Conservation (phyloP, 768 basidiomycete species). For the Hericium coralloides region DNA sequence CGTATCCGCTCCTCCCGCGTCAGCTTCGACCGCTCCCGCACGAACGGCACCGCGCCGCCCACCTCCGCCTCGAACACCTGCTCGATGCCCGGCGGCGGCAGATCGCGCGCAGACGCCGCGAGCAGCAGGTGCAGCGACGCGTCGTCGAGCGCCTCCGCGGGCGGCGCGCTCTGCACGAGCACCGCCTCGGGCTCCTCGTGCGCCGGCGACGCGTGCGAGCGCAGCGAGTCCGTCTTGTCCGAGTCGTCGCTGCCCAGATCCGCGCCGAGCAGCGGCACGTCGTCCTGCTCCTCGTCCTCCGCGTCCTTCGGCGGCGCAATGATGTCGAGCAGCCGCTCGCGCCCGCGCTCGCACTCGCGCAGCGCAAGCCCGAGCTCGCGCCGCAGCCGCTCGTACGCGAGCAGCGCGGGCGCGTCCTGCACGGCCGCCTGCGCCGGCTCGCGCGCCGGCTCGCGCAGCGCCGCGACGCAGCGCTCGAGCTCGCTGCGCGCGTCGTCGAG, state of each 20-base stretch:
- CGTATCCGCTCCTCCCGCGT: slow-evolving; percentile 70
- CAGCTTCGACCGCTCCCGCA: slow-evolving; percentile 55
- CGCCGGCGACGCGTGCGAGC: slow-evolving; percentile 20
- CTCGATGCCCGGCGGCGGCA: slow-evolving; percentile 62
- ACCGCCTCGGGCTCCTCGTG: slow-evolving; percentile 19
- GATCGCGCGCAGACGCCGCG: slow-evolving; percentile 39
- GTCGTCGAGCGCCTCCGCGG: slow-evolving; percentile 33
- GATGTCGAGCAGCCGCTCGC: slow-evolving; percentile 51
- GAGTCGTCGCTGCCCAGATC: slow-evolving; percentile 49
- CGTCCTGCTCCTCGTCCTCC: slow-evolving; percentile 37
- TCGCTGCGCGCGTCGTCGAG: slow-evolving; percentile 65
- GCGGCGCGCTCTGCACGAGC: slow-evolving; percentile 15
- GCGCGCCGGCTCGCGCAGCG: slow-evolving; percentile 33
- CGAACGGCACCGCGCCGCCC: slow-evolving; percentile 26
- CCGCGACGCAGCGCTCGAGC: slow-evolving; percentile 50
- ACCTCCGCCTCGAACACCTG: slow-evolving; percentile 78
- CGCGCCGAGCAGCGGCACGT: slow-evolving; percentile 36
- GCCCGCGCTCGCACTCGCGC: slow-evolving; percentile 75
- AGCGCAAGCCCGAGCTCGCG: slow-evolving; percentile 71
- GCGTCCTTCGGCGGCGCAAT: slow-evolving; percentile 33
- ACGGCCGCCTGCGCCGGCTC: neutral
- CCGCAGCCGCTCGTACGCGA: slow-evolving; percentile 67
- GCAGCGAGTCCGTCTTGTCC: slow-evolving; percentile 29
- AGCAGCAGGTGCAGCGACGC: slow-evolving; percentile 46
- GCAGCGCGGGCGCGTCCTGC: slow-evolving; percentile 36